These are phyloP conservation scores for Komagataella phaffii DNA, from an alignment of 805 yeast genomes.

Conservation along the genomic window DNA sequence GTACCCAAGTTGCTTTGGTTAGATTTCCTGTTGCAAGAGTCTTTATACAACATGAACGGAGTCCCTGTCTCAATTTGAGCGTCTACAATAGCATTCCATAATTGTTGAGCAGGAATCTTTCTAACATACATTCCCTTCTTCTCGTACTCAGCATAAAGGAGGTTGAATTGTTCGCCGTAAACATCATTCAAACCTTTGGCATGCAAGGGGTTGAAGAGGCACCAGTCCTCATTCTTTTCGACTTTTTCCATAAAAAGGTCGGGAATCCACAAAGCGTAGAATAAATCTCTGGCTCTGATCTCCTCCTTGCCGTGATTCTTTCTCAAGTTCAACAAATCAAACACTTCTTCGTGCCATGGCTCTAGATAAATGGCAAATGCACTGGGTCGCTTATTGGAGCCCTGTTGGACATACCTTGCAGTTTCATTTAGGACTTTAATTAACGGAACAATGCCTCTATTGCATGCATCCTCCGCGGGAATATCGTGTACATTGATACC, in stretches of 20 bases:
- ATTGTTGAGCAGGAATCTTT: conserved; percentile 71
- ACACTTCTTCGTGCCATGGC: conserved; percentile 94
- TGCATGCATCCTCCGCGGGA: conserved; percentile 76
- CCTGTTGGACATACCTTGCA: conserved; percentile 95
- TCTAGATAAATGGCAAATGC: conserved; percentile 90
- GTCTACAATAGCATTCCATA: conserved; percentile 82
- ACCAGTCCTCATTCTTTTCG: conserved; percentile 69
- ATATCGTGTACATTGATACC: conserved; percentile 85
- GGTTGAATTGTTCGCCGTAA: conserved; percentile 75
- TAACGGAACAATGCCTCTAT: conserved; percentile 95
- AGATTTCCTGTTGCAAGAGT: conserved; percentile 74
- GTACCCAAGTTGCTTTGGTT: conserved; percentile 89
- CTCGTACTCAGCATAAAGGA: conserved; percentile 63
- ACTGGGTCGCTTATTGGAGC: conserved; percentile 96
- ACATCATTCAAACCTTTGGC: conserved; percentile 77
- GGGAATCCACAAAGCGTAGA: conserved; percentile 90
- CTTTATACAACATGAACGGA: conserved; percentile 91
- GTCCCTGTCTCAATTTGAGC: conserved; percentile 95
- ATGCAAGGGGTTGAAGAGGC: conserved; percentile 78
- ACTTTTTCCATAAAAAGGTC: conserved; percentile 92
- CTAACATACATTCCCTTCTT: conserved; percentile 47
- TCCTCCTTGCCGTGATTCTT: conserved; percentile 96
- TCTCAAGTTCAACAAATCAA: conserved; percentile 74
- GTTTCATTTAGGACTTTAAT: conserved; percentile 88
- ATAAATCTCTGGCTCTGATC: conserved; percentile 81